Evolutionary conservation across 2,329 filamentous ascomycete genomes (phyloP).

Genomic region (Fusarium sp.): DNA sequence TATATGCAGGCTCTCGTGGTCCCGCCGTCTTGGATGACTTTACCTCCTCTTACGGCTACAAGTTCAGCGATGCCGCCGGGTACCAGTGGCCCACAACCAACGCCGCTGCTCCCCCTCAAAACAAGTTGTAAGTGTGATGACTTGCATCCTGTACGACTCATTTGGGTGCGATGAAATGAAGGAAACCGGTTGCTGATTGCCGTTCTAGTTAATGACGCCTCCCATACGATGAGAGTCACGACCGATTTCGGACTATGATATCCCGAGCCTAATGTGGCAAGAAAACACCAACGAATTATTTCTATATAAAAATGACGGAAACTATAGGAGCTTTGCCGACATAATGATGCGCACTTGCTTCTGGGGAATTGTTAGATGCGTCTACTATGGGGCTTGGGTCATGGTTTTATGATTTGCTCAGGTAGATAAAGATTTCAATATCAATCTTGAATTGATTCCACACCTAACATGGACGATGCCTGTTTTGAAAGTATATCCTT

Average conservation of each 20-base stretch:
- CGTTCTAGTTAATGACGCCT: slow-evolving; percentile 43
- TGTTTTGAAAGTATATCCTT: background rate
- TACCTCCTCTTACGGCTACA: slow-evolving; percentile 97
- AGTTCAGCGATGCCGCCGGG: slow-evolving; percentile 95
- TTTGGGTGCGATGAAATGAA: slow-evolving; percentile 15
- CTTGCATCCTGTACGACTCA: slow-evolving; percentile 30
- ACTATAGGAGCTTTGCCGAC: slow-evolving; percentile 35
- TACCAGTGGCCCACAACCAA: slow-evolving; percentile 94
- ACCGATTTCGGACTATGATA: slow-evolving; percentile 42
- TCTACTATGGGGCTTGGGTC: slow-evolving; percentile 32
- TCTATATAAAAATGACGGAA: slow-evolving; percentile 37
- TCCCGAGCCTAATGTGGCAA: slow-evolving; percentile 27
- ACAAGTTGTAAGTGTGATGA: slow-evolving; percentile 78
- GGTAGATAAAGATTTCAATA: slow-evolving; percentile 33
- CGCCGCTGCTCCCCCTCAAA: slow-evolving; percentile 66
- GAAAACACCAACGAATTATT: slow-evolving; percentile 37
- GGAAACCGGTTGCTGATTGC: slow-evolving; percentile 35
- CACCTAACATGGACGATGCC: background rate
- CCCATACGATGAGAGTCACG: slow-evolving; percentile 33
- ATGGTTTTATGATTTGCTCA: slow-evolving; percentile 37
- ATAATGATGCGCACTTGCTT: slow-evolving; percentile 42
- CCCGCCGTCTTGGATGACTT: slow-evolving; percentile 98
- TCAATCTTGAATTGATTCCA: slow-evolving; percentile 29
- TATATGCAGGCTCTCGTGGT: slow-evolving; percentile 85
- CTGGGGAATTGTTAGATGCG: slow-evolving; percentile 40